phyloP scores from a whole-genome alignment of 2,329 filamentous ascomycete genomes.

The Graphilbum fragrans region DNA sequence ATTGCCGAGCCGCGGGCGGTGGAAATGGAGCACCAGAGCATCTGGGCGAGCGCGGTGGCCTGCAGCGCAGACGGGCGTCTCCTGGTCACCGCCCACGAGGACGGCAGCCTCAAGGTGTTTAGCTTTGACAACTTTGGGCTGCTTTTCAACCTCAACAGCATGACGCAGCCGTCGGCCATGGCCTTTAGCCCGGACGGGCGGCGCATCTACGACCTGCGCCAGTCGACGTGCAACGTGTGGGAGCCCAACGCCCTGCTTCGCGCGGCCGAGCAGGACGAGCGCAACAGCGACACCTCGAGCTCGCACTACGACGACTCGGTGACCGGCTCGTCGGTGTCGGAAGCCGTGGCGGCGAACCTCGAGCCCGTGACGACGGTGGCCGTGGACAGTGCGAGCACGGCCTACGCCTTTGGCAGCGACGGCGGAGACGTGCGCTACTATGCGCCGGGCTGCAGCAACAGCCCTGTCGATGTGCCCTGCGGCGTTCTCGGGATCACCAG shows the following conservation, averaged over 20 bases:
- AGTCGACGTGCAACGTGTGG: not conserved
- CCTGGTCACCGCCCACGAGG: not conserved
- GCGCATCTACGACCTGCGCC: not conserved
- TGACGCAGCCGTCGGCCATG: not conserved
- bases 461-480: no score
- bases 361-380: no score
- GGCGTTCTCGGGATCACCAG: no score
- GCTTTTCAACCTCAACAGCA: not conserved
- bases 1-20: not conserved
- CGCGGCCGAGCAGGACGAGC: not conserved
- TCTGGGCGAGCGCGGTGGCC: slow-evolving; percentile 1
- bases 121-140: not conserved
- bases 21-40: no score
- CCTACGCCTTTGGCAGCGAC: no score
- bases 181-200: slow-evolving; percentile 1
- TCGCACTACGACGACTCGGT: no score
- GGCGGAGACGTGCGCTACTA: no score
- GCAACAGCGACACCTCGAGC: not conserved
- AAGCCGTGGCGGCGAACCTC: no score
- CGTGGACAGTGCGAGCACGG: no score
- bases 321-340: no score
- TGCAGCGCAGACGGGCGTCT: not conserved
- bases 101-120: not conserved
- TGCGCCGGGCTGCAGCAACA: no score
- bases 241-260: not conserved